phyloP scores from a whole-genome alignment of 306 rosid species.

The Quercus gilva region DNA sequence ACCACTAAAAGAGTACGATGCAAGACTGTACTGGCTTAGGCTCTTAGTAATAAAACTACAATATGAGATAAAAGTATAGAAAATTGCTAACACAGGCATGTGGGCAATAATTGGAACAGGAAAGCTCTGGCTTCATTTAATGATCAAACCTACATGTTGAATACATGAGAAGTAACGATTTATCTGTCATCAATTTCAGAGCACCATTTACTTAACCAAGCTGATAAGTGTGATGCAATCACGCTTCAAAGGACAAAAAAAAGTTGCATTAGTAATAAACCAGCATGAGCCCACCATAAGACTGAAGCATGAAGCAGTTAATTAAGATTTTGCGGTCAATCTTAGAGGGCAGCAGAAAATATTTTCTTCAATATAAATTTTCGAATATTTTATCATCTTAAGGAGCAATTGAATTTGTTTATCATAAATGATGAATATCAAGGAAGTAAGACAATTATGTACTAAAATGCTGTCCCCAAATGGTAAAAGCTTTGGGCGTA shows the following conservation, averaged over 20 bases:
- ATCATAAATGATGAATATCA: neutral
- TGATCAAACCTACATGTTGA: neutral
- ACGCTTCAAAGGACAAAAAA: neutral
- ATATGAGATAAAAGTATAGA: neutral
- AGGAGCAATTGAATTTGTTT: neutral
- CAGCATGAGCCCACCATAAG: neutral
- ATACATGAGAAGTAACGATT: neutral
- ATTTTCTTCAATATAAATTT: neutral
- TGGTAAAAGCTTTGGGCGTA: neutral
- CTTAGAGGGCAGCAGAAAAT: neutral
- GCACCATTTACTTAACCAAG: neutral
- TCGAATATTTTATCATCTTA: neutral
- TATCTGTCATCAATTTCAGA: neutral
- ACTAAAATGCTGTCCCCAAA: neutral
- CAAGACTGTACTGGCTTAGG: neutral
- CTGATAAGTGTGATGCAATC: neutral
- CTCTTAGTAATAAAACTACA: neutral
- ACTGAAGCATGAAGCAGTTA: neutral
- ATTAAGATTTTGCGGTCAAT: neutral
- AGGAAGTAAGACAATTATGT: neutral
- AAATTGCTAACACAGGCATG: neutral
- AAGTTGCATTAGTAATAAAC: neutral
- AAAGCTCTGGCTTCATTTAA: neutral
- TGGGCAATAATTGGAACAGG: neutral
- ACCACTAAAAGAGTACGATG: too few relatives aligned